phyloP scores from a whole-genome alignment of 2,329 filamentous ascomycete genomes.

The Geosmithia flava region DNA sequence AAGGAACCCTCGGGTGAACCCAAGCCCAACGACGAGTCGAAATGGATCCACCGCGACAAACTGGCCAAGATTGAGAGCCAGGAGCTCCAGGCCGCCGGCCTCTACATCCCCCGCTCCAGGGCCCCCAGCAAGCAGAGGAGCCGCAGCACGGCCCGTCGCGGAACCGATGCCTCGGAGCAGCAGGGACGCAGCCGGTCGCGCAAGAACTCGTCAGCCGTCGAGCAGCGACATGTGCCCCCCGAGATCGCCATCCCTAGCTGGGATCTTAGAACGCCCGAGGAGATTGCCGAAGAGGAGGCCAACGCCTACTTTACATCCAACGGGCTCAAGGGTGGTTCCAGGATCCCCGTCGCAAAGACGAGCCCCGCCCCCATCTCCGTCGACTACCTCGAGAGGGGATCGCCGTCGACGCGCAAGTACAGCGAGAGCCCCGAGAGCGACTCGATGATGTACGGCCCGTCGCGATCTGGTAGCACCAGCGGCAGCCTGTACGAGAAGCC shows the following conservation, averaged over 20 bases:
- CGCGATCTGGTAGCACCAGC: conserved; percentile 60
- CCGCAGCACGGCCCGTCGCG: conserved; percentile 20
- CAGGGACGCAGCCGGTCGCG: conserved; percentile 15
- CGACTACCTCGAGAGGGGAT: conserved; percentile 63
- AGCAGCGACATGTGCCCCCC: conserved; percentile 11
- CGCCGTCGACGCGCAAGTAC: conserved; percentile 48
- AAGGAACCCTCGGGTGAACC: conserved; percentile 4
- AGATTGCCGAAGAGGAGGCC: conserved; percentile 52
- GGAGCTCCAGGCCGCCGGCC: conserved; percentile 68
- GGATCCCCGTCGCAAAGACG: conserved; percentile 74
- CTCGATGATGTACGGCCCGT: conserved; percentile 44
- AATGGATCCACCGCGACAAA: conserved; percentile 83
- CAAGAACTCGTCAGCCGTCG: conserved; percentile 32
- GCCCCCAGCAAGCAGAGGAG: conserved; percentile 36
- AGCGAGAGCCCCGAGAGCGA: conserved; percentile 44
- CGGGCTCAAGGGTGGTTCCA: conserved; percentile 53
- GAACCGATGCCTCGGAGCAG: conserved; percentile 17
- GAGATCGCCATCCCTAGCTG: conserved; percentile 39
- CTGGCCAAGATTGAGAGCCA: conserved; percentile 69
- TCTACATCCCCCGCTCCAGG: conserved; percentile 44
- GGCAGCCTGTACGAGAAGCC: conserved; percentile 26
- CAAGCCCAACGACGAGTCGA: conserved; percentile 41
- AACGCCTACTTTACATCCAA: conserved; percentile 38
- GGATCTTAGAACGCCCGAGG: conserved; percentile 67
- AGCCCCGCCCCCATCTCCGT: conserved; percentile 66